These are phyloP conservation scores for Monosporozyma solicola DNA, from an alignment of 805 yeast genomes.

Conservation along the genomic window DNA sequence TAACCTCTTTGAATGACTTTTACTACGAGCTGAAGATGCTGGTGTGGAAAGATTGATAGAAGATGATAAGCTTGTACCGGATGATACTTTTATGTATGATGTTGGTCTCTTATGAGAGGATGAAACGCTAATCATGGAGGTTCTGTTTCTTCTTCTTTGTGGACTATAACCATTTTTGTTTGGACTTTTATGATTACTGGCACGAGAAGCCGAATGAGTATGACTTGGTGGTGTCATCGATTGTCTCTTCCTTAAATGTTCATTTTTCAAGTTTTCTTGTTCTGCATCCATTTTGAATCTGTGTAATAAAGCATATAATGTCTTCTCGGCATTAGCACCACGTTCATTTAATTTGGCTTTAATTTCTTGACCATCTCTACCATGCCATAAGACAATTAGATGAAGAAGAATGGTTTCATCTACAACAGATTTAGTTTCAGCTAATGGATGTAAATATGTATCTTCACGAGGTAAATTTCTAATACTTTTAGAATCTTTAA, in stretches of 20 bases:
- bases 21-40: slow-evolving; percentile 12
- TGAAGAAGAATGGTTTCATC: slow-evolving; percentile 70
- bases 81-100: slow-evolving; percentile 34
- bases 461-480: slow-evolving; percentile 34
- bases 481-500: slow-evolving; percentile 28
- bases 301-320: slow-evolving; percentile 65
- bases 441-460: slow-evolving; percentile 30
- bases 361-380: slow-evolving; percentile 49
- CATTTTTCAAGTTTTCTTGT: slow-evolving; percentile 23
- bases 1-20: slow-evolving; percentile 10
- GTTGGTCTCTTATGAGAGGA: slow-evolving; percentile 43
- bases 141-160: slow-evolving; percentile 34
- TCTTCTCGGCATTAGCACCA: slow-evolving; percentile 65
- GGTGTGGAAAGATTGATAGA: slow-evolving; percentile 14
- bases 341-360: slow-evolving; percentile 43
- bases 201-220: slow-evolving; percentile 2
- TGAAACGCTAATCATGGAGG: slow-evolving; percentile 36
- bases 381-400: slow-evolving; percentile 74
- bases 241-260: slow-evolving; percentile 36
- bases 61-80: slow-evolving; percentile 18
- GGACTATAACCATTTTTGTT: slow-evolving; percentile 13
- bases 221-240: slow-evolving; percentile 12
- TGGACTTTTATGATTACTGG: slow-evolving; percentile 5
- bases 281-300: slow-evolving; percentile 57
- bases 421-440: slow-evolving; percentile 36